Percentiles rank a stretch among this genome's conserved stretches.
Evolutionary conservation across 2,329 filamentous ascomycete species (phyloP).

Genomic region (Aspergillus intermedius): DNA sequence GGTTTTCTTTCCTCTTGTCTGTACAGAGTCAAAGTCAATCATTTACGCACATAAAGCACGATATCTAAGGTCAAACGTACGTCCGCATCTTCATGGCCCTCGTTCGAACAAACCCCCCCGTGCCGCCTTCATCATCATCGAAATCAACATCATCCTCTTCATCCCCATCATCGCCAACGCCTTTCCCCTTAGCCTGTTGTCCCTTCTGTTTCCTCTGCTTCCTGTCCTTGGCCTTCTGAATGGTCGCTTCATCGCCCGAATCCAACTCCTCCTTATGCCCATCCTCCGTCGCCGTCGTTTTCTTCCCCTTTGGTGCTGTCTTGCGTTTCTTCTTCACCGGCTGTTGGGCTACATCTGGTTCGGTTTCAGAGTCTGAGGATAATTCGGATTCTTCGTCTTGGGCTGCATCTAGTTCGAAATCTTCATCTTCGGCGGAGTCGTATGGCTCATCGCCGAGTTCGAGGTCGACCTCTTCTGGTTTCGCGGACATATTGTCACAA

Average conservation of each 20-base stretch:
- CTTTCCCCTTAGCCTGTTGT: constrained; percentile 24
- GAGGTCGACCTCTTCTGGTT: constrained; percentile 5
- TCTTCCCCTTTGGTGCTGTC: constrained; percentile 18
- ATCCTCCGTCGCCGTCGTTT: constrained; percentile 13
- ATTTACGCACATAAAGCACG: background rate
- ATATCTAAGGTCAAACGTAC: constrained; percentile 20
- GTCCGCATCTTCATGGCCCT: constrained; percentile 47
- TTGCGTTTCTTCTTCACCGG: constrained; percentile 36
- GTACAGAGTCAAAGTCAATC: constrained; percentile 3
- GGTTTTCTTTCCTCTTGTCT: constrained; percentile 45
- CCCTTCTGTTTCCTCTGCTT: constrained; percentile 34
- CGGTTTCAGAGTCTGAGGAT: constrained; percentile 23
- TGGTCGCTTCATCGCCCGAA: constrained; percentile 53
- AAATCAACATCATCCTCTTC: constrained; percentile 32
- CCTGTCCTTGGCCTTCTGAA: constrained; percentile 41
- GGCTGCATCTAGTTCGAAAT: constrained; percentile 29
- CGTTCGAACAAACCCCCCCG: constrained; percentile 49
- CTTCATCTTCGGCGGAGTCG: constrained; percentile 34
- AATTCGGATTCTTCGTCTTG: constrained; percentile 32
- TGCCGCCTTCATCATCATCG: constrained; percentile 39
- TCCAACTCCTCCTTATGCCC: constrained; percentile 35
- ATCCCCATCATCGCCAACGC: constrained; percentile 28
- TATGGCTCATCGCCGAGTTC: constrained; percentile 31
- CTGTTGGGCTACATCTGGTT: constrained; percentile 15
- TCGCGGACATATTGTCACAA: no score